Evolutionary conservation across 2,329 filamentous ascomycete genomes (phyloP).

Genomic region (Sporothrix pseudoabietina): DNA sequence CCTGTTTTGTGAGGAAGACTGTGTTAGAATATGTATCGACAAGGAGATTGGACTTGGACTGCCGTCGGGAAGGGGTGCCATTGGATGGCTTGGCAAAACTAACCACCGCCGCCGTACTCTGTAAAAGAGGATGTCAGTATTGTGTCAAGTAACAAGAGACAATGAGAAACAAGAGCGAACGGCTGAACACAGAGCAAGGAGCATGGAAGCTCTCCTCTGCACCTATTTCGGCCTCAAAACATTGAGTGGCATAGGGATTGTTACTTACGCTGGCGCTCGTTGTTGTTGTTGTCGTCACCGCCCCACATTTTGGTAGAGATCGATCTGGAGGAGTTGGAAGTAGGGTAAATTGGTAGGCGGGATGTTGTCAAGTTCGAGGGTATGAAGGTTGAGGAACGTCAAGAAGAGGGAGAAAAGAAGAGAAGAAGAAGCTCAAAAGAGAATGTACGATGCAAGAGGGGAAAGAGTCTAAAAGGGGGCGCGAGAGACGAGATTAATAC

Average conservation of each 20-base stretch:
- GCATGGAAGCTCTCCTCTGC: background rate
- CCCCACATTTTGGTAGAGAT: constrained; percentile 26
- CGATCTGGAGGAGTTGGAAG: background rate
- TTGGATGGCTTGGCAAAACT: background rate
- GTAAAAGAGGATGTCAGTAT: background rate
- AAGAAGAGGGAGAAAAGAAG: background rate
- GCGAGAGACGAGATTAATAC: constrained; percentile 1
- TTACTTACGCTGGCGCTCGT: constrained; percentile 17
- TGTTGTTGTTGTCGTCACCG: constrained; percentile 27
- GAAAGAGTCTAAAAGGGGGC: background rate
- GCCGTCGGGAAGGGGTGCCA: background rate
- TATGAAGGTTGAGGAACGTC: background rate
- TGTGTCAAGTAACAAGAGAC: background rate
- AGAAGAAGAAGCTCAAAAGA: background rate
- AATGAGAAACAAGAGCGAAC: background rate
- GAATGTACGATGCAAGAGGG: constrained; percentile 5
- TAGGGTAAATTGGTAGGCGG: background rate
- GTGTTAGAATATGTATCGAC: background rate
- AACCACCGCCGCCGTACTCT: constrained; percentile 28
- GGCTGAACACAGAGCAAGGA: background rate
- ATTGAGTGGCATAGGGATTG: background rate
- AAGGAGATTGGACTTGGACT: background rate
- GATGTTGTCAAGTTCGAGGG: background rate
- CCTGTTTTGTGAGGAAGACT: constrained; percentile 14
- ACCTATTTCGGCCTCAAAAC: background rate